A percentile compares a stretch with the other conserved stretches of the same genome.
Evolutionary conservation across 2,329 filamentous ascomycete genomes (phyloP).

Genomic region (Neonectria punicea): DNA sequence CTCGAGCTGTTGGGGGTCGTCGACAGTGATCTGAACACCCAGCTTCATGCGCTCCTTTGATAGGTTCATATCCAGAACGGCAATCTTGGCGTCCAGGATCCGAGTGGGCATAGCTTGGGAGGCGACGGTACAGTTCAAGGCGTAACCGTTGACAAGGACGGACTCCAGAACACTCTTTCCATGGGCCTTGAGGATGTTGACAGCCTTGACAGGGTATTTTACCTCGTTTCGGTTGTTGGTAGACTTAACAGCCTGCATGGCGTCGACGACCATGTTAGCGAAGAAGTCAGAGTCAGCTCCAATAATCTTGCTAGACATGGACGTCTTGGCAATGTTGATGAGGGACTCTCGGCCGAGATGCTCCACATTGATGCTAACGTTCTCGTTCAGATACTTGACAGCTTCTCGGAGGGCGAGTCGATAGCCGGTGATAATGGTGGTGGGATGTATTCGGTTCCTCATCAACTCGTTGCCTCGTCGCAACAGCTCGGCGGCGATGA

Average conservation of each 20-base stretch:
- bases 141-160: slow-evolving; percentile 92
- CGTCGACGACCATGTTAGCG: slow-evolving; percentile 95
- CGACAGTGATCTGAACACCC: slow-evolving; percentile 97
- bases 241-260: slow-evolving; percentile 90
- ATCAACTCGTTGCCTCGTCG: slow-evolving; percentile 96
- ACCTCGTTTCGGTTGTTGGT: slow-evolving; percentile 89
- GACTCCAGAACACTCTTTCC: slow-evolving; percentile 93
- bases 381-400: slow-evolving; percentile 98
- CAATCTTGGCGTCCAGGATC: slow-evolving; percentile 94
- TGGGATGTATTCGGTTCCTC: slow-evolving; percentile 99
- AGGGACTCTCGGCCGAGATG: slow-evolving; percentile 89
- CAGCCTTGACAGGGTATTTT: slow-evolving; percentile 99
- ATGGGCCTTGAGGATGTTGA: slow-evolving; percentile 98
- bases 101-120: slow-evolving; percentile 98
- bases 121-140: slow-evolving; percentile 97
- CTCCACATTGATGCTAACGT: slow-evolving; percentile 96
- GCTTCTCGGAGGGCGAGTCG: slow-evolving; percentile 94
- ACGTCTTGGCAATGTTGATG: slow-evolving; percentile 95
- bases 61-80: slow-evolving; percentile 95
- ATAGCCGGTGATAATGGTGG: slow-evolving; percentile 99
- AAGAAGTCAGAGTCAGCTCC: slow-evolving; percentile 97
- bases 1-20: slow-evolving; percentile 96
- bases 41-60: slow-evolving; percentile 99
- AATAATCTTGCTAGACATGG: slow-evolving; percentile 99
- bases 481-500: slow-evolving; percentile 95